Evolutionary conservation across 2,329 filamentous ascomycete species (phyloP).

Genomic region (Rhytidhysteron rufulum): DNA sequence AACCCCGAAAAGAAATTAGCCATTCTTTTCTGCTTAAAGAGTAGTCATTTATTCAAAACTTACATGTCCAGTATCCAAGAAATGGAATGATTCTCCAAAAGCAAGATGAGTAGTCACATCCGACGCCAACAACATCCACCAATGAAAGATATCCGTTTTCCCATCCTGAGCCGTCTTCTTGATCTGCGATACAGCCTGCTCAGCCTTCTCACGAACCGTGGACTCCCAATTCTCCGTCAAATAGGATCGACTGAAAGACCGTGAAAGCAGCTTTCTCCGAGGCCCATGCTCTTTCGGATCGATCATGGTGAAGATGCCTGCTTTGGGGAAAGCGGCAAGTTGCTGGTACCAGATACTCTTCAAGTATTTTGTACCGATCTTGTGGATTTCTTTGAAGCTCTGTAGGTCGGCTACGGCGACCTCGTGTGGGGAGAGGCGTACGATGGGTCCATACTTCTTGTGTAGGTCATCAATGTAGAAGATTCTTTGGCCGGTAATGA

Average conservation of each 20-base stretch:
- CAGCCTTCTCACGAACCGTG: slow-evolving; percentile 27
- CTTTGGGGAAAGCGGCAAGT: slow-evolving; percentile 19
- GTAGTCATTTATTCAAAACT: slow-evolving; percentile 9
- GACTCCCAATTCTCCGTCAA: slow-evolving; percentile 35
- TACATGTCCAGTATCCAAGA: slow-evolving; percentile 34
- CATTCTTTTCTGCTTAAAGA: background rate
- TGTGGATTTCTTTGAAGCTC: slow-evolving; percentile 27
- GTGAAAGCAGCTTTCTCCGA: slow-evolving; percentile 33
- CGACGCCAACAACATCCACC: slow-evolving; percentile 38
- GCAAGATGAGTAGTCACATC: slow-evolving; percentile 37
- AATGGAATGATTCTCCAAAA: slow-evolving; percentile 39
- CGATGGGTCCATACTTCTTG: slow-evolving; percentile 26
- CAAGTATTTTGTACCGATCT: slow-evolving; percentile 25
- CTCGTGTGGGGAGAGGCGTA: slow-evolving; percentile 27
- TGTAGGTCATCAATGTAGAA: slow-evolving; percentile 39
- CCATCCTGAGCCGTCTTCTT: slow-evolving; percentile 16
- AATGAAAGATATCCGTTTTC: slow-evolving; percentile 32
- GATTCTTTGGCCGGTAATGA: slow-evolving; percentile 34
- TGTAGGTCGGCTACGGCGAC: slow-evolving; percentile 26
- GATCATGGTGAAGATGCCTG: slow-evolving; percentile 36
- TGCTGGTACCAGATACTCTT: slow-evolving; percentile 19
- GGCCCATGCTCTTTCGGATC: slow-evolving; percentile 32
- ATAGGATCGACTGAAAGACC: slow-evolving; percentile 32
- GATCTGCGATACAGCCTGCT: slow-evolving; percentile 31
- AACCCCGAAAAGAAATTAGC: background rate